Conservation (phyloP, 1,139 yeast species). For the Wickerhamiella infanticola region DNA sequence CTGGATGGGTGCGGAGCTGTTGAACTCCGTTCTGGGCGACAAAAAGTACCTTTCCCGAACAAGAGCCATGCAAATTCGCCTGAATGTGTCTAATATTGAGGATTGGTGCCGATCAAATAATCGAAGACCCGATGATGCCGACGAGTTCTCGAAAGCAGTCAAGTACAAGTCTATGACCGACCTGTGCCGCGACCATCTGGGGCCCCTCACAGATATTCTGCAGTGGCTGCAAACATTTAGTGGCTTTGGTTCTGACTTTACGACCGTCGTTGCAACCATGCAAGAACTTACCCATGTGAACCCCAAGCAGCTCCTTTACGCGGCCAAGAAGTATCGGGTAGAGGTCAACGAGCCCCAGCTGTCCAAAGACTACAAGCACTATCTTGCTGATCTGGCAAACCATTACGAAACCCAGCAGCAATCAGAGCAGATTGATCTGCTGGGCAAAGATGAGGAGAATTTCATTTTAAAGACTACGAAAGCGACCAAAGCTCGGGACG, state of each 20-base stretch:
- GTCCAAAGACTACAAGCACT: conserved; percentile 24
- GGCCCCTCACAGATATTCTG: conserved; percentile 61
- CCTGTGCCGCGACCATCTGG: conserved; percentile 50
- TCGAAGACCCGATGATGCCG: conserved; percentile 32
- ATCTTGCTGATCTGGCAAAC: conserved; percentile 20
- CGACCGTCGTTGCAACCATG: conserved; percentile 36
- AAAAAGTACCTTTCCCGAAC: conserved; percentile 60
- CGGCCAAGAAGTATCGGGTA: conserved; percentile 62
- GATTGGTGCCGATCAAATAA: conserved; percentile 87
- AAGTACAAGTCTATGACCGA: conserved; percentile 24
- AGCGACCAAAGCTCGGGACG: conserved; percentile 10
- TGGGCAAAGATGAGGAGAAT: neutral
- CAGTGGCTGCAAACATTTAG: conserved; percentile 89
- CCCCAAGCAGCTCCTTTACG: conserved; percentile 54
- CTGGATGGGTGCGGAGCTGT: conserved; percentile 58
- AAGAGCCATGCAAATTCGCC: conserved; percentile 76
- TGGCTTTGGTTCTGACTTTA: conserved; percentile 41
- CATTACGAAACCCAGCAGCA: conserved; percentile 16
- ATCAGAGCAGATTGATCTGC: neutral
- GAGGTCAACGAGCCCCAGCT: conserved; percentile 57
- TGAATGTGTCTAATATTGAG: conserved; percentile 72
- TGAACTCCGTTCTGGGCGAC: conserved; percentile 54
- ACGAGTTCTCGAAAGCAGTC: conserved; percentile 20
- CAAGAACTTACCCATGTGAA: conserved; percentile 37
- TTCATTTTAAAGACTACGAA: neutral